Evolutionary conservation across 805 yeast genomes (phyloP).

Genomic region (Candida suzukii): DNA sequence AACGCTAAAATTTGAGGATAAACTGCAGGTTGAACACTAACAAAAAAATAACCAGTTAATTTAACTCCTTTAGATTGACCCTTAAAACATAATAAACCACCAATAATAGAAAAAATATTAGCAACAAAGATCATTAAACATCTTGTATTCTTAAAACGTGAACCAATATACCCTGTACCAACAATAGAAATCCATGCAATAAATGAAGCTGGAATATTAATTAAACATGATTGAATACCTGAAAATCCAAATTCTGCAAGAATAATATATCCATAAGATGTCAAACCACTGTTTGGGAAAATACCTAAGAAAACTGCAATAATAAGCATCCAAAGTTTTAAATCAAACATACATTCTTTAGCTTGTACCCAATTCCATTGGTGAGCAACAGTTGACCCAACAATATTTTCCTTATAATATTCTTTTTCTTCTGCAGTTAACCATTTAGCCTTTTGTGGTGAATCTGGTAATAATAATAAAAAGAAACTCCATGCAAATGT

Average conservation of each 20-base stretch:
- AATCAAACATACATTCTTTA: conserved; percentile 42
- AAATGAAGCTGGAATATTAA: conserved; percentile 33
- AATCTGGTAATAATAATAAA: conserved; percentile 31
- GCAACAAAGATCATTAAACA: conserved; percentile 21
- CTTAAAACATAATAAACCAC: conserved; percentile 24
- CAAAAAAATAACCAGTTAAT: conserved; percentile 24
- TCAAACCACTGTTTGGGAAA: conserved; percentile 38
- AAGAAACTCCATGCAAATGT: conserved; percentile 33
- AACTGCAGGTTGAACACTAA: conserved; percentile 20
- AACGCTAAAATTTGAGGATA: conserved; percentile 18
- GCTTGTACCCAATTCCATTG: conserved; percentile 49
- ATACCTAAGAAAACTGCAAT: conserved; percentile 35
- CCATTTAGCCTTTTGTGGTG: conserved; percentile 40
- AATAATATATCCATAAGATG: conserved; percentile 39
- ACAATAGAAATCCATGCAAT: conserved; percentile 25
- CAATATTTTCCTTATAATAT: conserved; percentile 43
- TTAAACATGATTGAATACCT: conserved; percentile 23
- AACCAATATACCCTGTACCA: conserved; percentile 18
- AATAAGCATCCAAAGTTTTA: conserved; percentile 42
- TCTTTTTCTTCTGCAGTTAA: conserved; percentile 32
- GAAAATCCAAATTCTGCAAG: conserved; percentile 26
- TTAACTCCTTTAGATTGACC: conserved; percentile 15
- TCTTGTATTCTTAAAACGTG: conserved; percentile 24
- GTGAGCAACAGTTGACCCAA: conserved; percentile 51
- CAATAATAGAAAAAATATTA: conserved; percentile 19